A percentile compares a stretch with the other conserved stretches of the same genome.
Evolutionary conservation across 1,284 basidiomycete genomes (phyloP).

Genomic region (Ustilago cynodontis): DNA sequence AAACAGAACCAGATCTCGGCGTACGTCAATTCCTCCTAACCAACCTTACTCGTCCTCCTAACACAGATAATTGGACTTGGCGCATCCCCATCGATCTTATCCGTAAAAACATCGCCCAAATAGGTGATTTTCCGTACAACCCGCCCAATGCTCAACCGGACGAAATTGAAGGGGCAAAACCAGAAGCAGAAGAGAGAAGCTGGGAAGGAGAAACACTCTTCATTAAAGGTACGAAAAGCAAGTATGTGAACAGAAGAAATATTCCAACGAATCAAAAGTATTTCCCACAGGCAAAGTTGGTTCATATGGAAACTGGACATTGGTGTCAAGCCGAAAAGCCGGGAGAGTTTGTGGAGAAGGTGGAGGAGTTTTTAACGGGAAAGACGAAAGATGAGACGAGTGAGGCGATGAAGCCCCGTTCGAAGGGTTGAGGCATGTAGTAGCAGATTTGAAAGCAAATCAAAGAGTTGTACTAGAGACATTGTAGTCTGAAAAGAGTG

Average conservation of each 20-base stretch:
- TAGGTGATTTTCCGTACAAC: conserved; percentile 80
- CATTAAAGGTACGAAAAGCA: conserved; percentile 77
- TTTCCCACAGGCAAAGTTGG: conserved; percentile 76
- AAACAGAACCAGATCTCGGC: conserved; percentile 76
- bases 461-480: background rate
- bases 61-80: conserved; percentile 74
- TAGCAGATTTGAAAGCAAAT: background rate
- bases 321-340: conserved; percentile 71
- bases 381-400: conserved; percentile 36
- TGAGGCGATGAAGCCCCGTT: conserved; percentile 35
- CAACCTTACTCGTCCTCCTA: conserved; percentile 75
- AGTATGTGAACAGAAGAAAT: conserved; percentile 80
- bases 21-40: conserved; percentile 85
- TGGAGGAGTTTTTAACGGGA: conserved; percentile 65
- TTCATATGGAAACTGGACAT: conserved; percentile 70
- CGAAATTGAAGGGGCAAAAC: conserved; percentile 66
- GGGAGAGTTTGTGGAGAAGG: conserved; percentile 68
- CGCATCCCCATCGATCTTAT: conserved; percentile 80
- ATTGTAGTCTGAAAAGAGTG: background rate
- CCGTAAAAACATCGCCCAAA: conserved; percentile 75
- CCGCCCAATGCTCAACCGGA: conserved; percentile 71
- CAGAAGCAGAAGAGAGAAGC: conserved; percentile 35
- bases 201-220: conserved; percentile 80
- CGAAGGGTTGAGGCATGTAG: conserved; percentile 1
- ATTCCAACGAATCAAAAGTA: conserved; percentile 75